These are phyloP conservation scores for Calonectria pseudoturangicola DNA, from an alignment of 2,329 filamentous ascomycete genomes.

Conservation along the genomic window DNA sequence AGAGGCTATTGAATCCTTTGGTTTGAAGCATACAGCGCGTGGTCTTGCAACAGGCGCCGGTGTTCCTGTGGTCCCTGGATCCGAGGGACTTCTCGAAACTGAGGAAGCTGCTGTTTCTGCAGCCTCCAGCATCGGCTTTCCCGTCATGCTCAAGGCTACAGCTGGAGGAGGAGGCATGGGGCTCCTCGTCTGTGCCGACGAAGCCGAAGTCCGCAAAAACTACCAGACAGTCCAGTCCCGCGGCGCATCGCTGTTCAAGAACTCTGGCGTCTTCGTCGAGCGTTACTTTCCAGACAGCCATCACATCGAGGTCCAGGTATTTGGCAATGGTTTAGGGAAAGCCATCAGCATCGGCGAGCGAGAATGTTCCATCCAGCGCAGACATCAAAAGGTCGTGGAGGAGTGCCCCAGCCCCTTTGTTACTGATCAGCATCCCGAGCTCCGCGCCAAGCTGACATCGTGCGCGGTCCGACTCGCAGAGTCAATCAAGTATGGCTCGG, in stretches of 20 bases:
- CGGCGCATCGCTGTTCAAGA: slow-evolving; percentile 75
- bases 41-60: slow-evolving; percentile 69
- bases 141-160: slow-evolving; percentile 75
- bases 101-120: slow-evolving; percentile 72
- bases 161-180: slow-evolving; percentile 81
- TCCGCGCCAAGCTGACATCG: slow-evolving; percentile 56
- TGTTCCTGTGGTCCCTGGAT: slow-evolving; percentile 63
- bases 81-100: slow-evolving; percentile 45
- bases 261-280: slow-evolving; percentile 78
- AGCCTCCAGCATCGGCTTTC: slow-evolving; percentile 60
- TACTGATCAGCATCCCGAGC: slow-evolving; percentile 52
- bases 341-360: slow-evolving; percentile 71
- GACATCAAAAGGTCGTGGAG: slow-evolving; percentile 83
- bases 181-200: slow-evolving; percentile 70
- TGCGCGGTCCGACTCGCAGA: slow-evolving; percentile 40
- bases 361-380: slow-evolving; percentile 80
- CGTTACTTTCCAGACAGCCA: slow-evolving; percentile 76
- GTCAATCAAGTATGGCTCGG: slow-evolving; percentile 56
- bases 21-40: slow-evolving; percentile 70
- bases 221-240: slow-evolving; percentile 74
- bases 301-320: slow-evolving; percentile 81
- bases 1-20: slow-evolving; percentile 72
- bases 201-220: slow-evolving; percentile 70
- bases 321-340: slow-evolving; percentile 74
- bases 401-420: slow-evolving; percentile 81